A percentile compares a stretch with the other conserved stretches of the same genome.
These are phyloP conservation scores for Paramecium pentaurelia DNA, from an alignment of 73 alveolate genomes.

Conservation along the genomic window DNA sequence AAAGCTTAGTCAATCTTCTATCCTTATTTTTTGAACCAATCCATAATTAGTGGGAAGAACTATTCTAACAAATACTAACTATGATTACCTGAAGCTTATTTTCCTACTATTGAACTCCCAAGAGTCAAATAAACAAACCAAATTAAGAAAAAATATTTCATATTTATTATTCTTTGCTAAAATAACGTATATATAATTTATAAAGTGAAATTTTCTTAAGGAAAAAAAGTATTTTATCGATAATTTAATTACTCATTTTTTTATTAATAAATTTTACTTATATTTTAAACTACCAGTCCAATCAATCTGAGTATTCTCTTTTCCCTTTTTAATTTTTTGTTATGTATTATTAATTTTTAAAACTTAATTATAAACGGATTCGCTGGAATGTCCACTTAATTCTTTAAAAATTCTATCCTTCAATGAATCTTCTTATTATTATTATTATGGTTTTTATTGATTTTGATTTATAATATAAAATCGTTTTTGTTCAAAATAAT, in stretches of 20 bases:
- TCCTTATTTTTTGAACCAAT: not conserved
- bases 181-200: conserved; percentile 3
- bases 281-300: not conserved
- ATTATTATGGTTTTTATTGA: not conserved
- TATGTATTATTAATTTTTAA: not conserved
- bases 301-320: not conserved
- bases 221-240: not conserved
- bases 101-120: not conserved
- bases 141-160: not conserved
- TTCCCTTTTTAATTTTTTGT: not conserved
- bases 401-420: conserved; percentile 38
- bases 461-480: not conserved
- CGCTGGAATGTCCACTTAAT: conserved; percentile 19
- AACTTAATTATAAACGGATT: conserved; percentile 42
- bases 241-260: not conserved
- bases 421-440: not conserved
- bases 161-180: conserved; percentile 1
- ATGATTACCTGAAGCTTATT: not conserved
- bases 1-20: not conserved
- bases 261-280: not conserved
- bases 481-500: not conserved
- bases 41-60: conserved; percentile 21
- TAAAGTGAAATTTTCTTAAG: not conserved
- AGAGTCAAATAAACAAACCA: not conserved
- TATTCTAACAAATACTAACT: not conserved